Percentiles rank a stretch among this genome's conserved stretches.
These are phyloP conservation scores for Zizania latifolia DNA, from an alignment of 176 grass and related monocot genomes.

Conservation along the genomic window DNA sequence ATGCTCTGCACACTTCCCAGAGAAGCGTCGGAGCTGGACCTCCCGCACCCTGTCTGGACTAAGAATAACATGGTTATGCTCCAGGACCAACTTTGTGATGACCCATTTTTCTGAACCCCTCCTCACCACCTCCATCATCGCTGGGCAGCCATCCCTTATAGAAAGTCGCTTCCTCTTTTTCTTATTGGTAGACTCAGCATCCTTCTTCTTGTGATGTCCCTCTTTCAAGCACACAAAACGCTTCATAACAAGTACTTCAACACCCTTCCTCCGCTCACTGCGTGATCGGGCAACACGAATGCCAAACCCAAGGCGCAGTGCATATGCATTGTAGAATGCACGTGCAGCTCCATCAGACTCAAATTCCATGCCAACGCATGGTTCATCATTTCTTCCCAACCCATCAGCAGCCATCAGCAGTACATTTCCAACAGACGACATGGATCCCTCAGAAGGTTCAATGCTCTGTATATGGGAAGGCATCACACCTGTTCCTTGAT, in stretches of 20 bases:
- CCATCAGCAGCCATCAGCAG: slow-evolving; percentile 34
- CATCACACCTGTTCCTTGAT: slow-evolving; percentile 16
- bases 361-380: slow-evolving; percentile 76
- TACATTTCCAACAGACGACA: slow-evolving; percentile 15
- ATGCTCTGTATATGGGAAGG: slow-evolving; percentile 24
- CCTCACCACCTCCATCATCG: slow-evolving; percentile 89
- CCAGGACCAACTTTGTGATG: slow-evolving; percentile 68
- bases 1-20: slow-evolving; percentile 60
- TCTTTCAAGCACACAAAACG: slow-evolving; percentile 97
- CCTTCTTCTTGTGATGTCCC: slow-evolving; percentile 96
- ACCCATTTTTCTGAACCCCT: slow-evolving; percentile 63
- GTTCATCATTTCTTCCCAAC: slow-evolving; percentile 39
- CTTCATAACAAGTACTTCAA: slow-evolving; percentile 85
- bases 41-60: slow-evolving; percentile 65
- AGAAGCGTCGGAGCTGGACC: slow-evolving; percentile 54
- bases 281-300: slow-evolving; percentile 89
- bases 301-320: slow-evolving; percentile 60
- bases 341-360: slow-evolving; percentile 64
- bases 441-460: slow-evolving; percentile 6
- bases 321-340: slow-evolving; percentile 70
- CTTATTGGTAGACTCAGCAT: slow-evolving; percentile 37
- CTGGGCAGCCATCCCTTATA: slow-evolving; percentile 88
- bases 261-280: slow-evolving; percentile 67
- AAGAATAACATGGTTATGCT: slow-evolving; percentile 82
- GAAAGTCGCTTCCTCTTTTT: slow-evolving; percentile 83